Percentiles rank a stretch among this genome's conserved stretches.
These are phyloP conservation scores for Ceratocystis harringtonii DNA, from an alignment of 2,329 filamentous ascomycete species.

Conservation along the genomic window DNA sequence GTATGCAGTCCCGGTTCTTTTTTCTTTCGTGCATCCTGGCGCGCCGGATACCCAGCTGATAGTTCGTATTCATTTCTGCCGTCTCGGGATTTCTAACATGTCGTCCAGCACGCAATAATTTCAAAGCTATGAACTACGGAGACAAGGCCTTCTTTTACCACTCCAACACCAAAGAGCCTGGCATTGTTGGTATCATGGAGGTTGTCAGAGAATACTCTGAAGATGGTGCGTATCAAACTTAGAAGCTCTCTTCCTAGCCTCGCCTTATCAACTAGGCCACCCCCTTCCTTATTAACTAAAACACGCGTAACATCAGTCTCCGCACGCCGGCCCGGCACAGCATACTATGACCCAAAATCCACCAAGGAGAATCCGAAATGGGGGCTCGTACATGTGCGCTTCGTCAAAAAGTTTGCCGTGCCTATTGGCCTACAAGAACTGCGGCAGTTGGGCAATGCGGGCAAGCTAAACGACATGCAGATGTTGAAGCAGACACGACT, in stretches of 20 bases:
- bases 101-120: conserved; percentile 59
- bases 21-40: too few relatives aligned
- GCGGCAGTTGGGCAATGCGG: conserved; percentile 43
- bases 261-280: neutral
- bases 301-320: conserved; percentile 21
- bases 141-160: conserved; percentile 97
- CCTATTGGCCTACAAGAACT: conserved; percentile 58
- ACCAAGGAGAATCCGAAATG: conserved; percentile 44
- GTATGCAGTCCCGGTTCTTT: conserved; percentile 21
- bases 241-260: neutral
- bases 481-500: conserved; percentile 67
- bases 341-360: conserved; percentile 74
- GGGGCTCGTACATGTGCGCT: conserved; percentile 80
- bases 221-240: conserved; percentile 43
- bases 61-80: neutral
- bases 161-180: conserved; percentile 79
- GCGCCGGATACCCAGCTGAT: too few relatives aligned
- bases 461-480: conserved; percentile 59
- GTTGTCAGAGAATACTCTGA: conserved; percentile 71
- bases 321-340: conserved; percentile 27
- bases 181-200: conserved; percentile 77
- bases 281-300: conserved; percentile 1
- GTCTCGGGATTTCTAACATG: neutral
- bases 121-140: conserved; percentile 78
- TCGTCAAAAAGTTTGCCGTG: conserved; percentile 64